Evolutionary conservation across 768 basidiomycete species (phyloP).

Genomic region (Solioccasus polychromus): DNA sequence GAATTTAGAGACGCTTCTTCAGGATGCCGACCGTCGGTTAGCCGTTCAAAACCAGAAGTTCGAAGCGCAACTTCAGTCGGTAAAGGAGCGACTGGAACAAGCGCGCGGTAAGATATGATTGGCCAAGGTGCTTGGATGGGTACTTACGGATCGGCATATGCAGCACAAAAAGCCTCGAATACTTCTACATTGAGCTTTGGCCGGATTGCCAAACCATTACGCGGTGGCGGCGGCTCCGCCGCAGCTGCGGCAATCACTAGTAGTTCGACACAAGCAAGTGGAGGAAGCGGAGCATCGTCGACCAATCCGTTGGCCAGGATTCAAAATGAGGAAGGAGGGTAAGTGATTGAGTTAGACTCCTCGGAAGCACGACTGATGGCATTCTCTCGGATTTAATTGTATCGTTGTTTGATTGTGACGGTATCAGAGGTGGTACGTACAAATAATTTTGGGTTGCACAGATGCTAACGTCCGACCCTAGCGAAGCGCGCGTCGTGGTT

Average conservation of each 20-base stretch:
- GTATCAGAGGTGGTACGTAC: slow-evolving; percentile 35
- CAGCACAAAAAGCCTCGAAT: slow-evolving; percentile 75
- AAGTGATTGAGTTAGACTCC: slow-evolving; percentile 32
- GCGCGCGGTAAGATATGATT: slow-evolving; percentile 69
- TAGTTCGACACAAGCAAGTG: slow-evolving; percentile 38
- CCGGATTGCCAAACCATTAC: slow-evolving; percentile 93
- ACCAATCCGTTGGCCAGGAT: slow-evolving; percentile 67
- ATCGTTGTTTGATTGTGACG: slow-evolving; percentile 15
- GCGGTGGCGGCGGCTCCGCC: slow-evolving; percentile 79
- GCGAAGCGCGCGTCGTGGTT: slow-evolving; percentile 94
- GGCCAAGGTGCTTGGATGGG: slow-evolving; percentile 11
- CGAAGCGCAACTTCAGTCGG: slow-evolving; percentile 87
- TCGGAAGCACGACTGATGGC: slow-evolving; percentile 14
- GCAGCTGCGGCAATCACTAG: slow-evolving; percentile 40
- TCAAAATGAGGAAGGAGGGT: slow-evolving; percentile 80
- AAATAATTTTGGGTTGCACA: slow-evolving; percentile 11
- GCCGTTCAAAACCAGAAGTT: slow-evolving; percentile 95
- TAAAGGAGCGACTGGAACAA: slow-evolving; percentile 89
- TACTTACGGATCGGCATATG: slow-evolving; percentile 28
- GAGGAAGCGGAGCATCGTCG: slow-evolving; percentile 44
- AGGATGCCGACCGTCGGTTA: slow-evolving; percentile 90
- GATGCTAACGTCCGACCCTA: slow-evolving; percentile 37
- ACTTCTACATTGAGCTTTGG: slow-evolving; percentile 79
- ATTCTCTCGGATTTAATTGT: slow-evolving; percentile 16
- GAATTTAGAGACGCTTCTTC: slow-evolving; percentile 88